Evolutionary conservation across 2,329 filamentous ascomycete species (phyloP).

Genomic region (Pleomassaria siparia): DNA sequence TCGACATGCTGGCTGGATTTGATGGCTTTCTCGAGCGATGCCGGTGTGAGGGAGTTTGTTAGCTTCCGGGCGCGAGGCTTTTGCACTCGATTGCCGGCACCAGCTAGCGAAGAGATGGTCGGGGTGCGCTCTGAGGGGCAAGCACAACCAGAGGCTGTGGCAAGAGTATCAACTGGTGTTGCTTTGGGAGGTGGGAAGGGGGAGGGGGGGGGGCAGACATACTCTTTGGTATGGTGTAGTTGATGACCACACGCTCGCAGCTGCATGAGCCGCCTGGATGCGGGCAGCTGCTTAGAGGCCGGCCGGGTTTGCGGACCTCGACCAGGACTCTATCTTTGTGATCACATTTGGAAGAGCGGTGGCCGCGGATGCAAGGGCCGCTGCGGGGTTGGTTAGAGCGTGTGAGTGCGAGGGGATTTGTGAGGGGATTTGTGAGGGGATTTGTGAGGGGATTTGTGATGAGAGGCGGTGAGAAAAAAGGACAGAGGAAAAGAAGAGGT

Average conservation of each 20-base stretch:
- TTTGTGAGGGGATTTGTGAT: not conserved
- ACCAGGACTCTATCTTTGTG: slow-evolving; percentile 70
- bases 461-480: not conserved
- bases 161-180: not conserved
- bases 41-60: slow-evolving; percentile 25
- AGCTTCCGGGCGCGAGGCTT: slow-evolving; percentile 34
- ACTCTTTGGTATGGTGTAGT: slow-evolving; percentile 46
- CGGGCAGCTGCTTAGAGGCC: slow-evolving; percentile 69
- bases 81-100: slow-evolving; percentile 31
- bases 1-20: slow-evolving; percentile 34
- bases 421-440: not conserved
- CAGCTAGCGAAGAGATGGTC: slow-evolving; percentile 19
- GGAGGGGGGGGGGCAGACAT: too few relatives aligned
- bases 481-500: slow-evolving; percentile 2
- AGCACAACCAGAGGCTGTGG: slow-evolving; percentile 37
- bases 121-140: slow-evolving; percentile 37
- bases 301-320: slow-evolving; percentile 70
- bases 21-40: slow-evolving; percentile 38
- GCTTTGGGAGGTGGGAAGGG: not conserved
- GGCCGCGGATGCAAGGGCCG: slow-evolving; percentile 73
- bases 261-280: slow-evolving; percentile 65
- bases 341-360: slow-evolving; percentile 74
- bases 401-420: not conserved
- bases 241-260: slow-evolving; percentile 62
- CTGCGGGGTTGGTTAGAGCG: slow-evolving; percentile 44